Conservation (phyloP, 2,329 filamentous ascomycete genomes). For the Moelleriella libera region DNA sequence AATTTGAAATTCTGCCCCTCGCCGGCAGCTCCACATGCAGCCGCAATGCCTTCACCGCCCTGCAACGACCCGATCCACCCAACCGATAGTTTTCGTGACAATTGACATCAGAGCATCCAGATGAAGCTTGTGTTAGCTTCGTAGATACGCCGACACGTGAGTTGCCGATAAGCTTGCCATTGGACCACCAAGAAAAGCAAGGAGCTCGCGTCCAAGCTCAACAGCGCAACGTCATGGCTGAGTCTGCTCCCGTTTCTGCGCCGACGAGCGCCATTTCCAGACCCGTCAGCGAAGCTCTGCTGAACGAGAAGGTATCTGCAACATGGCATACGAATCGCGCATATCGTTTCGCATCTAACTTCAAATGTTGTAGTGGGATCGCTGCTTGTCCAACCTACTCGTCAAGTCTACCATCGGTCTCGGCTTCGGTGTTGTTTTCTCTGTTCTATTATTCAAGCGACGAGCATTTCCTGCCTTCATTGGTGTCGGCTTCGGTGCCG, state of each 20-base stretch:
- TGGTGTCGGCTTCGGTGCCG: constrained; percentile 87
- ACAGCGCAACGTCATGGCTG: constrained; percentile 31
- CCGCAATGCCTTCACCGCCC: background rate
- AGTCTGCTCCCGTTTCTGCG: constrained; percentile 30
- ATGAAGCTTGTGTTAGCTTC: constrained; percentile 17
- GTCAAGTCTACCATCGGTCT: constrained; percentile 94
- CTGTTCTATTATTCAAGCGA: constrained; percentile 94
- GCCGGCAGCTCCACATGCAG: constrained; percentile 9
- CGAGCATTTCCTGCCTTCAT: constrained; percentile 96
- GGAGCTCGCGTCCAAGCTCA: background rate
- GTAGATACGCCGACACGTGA: constrained; percentile 3
- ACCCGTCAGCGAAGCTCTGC: constrained; percentile 91
- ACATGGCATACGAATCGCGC: background rate
- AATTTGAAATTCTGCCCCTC: constrained; percentile 30
- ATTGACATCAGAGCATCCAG: constrained; percentile 18
- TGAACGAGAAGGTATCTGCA: constrained; percentile 86
- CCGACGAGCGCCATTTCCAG: constrained; percentile 54
- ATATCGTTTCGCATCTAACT: constrained; percentile 8
- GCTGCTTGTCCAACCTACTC: constrained; percentile 91
- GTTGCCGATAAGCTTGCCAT: background rate
- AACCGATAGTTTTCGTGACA: constrained; percentile 14
- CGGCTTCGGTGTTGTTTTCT: constrained; percentile 96
- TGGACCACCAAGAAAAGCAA: background rate
- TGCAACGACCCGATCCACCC: background rate
- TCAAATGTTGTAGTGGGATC: constrained; percentile 66